Conservation (phyloP, 176 grass and related monocot genomes). For the Carex cristatella region DNA sequence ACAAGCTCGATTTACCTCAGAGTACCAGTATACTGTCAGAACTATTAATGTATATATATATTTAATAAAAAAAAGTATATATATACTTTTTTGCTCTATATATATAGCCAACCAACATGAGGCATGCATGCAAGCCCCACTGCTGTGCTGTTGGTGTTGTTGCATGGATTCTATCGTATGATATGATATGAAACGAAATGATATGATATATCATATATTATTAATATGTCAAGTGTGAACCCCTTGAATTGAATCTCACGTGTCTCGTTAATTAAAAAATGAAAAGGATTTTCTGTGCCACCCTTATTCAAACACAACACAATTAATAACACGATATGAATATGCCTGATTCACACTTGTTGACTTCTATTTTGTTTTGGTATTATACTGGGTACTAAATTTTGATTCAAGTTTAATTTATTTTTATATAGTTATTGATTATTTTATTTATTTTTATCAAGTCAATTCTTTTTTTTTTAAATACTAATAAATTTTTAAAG, state of each 20-base stretch:
- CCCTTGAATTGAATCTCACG: not conserved
- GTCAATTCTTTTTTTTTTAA: too few species aligned
- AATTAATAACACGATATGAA: too few species aligned
- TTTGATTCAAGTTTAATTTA: too few species aligned
- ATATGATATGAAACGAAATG: too few species aligned
- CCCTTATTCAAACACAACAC: too few species aligned
- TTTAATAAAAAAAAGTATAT: not conserved
- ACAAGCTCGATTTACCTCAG: conserved; percentile 3
- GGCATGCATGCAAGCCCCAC: not conserved
- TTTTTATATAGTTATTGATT: too few species aligned
- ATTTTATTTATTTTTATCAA: too few species aligned
- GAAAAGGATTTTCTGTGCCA: not conserved
- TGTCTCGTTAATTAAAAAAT: not conserved
- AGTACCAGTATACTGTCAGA: not conserved
- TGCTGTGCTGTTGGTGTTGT: not conserved
- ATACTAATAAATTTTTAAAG: too few species aligned
- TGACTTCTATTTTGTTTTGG: not conserved
- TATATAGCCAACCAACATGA: not conserved
- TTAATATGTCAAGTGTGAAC: not conserved
- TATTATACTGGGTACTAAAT: too few species aligned
- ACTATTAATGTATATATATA: not conserved
- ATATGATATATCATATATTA: too few species aligned
- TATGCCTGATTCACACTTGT: not conserved
- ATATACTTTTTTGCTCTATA: not conserved
- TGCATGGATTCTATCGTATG: too few species aligned